phyloP scores from a whole-genome alignment of 164 flowering plant species.

The Vitis cinerea region DNA sequence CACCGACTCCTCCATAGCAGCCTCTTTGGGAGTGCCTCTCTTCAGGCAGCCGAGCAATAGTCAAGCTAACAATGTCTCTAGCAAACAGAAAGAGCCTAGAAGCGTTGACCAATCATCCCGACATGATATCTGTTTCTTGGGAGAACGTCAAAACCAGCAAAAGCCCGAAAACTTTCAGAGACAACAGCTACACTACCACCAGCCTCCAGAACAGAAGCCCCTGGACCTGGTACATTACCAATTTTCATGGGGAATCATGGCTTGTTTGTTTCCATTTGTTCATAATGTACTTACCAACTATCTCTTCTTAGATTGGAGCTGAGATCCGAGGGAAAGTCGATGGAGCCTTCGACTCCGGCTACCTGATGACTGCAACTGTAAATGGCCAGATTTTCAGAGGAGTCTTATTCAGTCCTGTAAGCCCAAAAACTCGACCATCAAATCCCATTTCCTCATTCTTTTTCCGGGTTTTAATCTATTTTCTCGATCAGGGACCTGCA shows the following conservation, averaged over 20 bases:
- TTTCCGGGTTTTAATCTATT: not conserved
- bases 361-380: conserved; percentile 81
- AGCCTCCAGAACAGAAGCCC: conserved; percentile 21
- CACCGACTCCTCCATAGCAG: conserved; percentile 9
- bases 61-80: conserved; percentile 16
- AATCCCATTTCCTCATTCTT: no score
- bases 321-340: conserved; percentile 84
- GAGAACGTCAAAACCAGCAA: conserved; percentile 29
- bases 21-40: conserved; percentile 32
- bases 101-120: conserved; percentile 15
- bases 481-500: conserved; percentile 46
- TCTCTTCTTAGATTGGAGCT: conserved; percentile 65
- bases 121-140: conserved; percentile 26
- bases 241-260: not conserved
- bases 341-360: conserved; percentile 92
- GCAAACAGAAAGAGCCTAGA: conserved; percentile 16
- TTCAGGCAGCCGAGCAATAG: conserved; percentile 28
- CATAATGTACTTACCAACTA: not conserved
- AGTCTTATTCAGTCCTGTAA: conserved; percentile 84
- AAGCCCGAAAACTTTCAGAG: conserved; percentile 32
- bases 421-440: conserved; percentile 1
- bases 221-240: conserved; percentile 43
- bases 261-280: not conserved
- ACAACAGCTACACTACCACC: conserved; percentile 21
- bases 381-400: conserved; percentile 85